A percentile compares a stretch with the other conserved stretches of the same genome.
Evolutionary conservation across 2,329 filamentous ascomycete species (phyloP).

Genomic region (Aspergillus pseudoglaucus): DNA sequence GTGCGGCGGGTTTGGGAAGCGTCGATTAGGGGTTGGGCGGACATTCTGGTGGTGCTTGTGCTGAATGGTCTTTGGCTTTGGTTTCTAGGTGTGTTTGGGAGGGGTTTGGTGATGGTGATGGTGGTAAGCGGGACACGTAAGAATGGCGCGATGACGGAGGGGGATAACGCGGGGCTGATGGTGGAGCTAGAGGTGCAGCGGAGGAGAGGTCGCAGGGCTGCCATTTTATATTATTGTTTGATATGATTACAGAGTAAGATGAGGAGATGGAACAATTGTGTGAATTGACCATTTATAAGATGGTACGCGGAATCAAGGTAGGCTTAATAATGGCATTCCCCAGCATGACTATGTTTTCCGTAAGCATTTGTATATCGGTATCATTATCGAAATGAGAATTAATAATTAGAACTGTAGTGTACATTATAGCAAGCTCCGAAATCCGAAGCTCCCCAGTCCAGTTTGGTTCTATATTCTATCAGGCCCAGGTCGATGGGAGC

Average conservation of each 20-base stretch:
- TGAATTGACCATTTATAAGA: not conserved
- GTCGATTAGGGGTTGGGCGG: constrained; percentile 18
- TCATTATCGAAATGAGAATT: too few species aligned
- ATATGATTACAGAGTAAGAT: not conserved
- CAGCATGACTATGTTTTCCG: too few species aligned
- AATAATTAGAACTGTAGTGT: too few species aligned
- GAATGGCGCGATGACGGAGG: not conserved
- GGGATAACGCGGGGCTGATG: not conserved
- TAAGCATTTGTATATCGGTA: too few species aligned
- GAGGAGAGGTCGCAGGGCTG: not conserved
- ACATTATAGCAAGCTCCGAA: too few species aligned
- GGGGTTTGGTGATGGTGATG: not conserved
- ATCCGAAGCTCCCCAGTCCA: too few species aligned
- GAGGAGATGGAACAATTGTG: not conserved
- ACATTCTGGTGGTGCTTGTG: constrained; percentile 7
- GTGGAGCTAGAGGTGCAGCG: not conserved
- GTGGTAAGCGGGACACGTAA: not conserved
- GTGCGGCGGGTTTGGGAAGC: constrained; percentile 30
- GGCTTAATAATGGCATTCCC: not conserved
- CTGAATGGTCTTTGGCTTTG: constrained; percentile 23
- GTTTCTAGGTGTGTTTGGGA: too few species aligned
- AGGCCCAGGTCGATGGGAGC: too few species aligned
- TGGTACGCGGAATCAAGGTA: not conserved
- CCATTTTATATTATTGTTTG: not conserved
- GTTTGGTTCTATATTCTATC: too few species aligned